phyloP scores from a whole-genome alignment of 1,284 basidiomycete genomes.

The Pascua sp. region DNA sequence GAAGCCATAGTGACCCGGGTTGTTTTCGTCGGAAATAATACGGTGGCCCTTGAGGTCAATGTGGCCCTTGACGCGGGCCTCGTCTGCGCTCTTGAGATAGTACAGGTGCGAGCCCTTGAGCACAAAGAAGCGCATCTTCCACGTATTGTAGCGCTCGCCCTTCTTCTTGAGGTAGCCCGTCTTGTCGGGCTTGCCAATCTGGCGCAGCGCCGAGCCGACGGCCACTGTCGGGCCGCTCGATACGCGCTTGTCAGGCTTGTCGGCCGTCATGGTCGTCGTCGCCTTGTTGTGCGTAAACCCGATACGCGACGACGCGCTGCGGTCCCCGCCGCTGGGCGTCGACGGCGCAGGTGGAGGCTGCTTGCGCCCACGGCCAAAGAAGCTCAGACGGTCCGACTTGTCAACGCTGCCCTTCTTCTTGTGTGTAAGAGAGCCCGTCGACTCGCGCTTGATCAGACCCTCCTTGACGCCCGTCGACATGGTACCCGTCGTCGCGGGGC shows the following conservation, averaged over 20 bases:
- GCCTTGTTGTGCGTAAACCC: conserved; percentile 14
- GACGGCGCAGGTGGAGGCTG: conserved; percentile 61
- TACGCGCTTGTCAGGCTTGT: conserved; percentile 39
- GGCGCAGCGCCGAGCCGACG: conserved; percentile 61
- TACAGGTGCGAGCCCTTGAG: conserved; percentile 90
- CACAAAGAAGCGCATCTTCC: conserved; percentile 92
- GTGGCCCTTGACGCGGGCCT: conserved; percentile 92
- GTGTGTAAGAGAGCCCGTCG: conserved; percentile 44
- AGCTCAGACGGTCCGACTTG: conserved; percentile 52
- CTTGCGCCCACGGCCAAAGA: conserved; percentile 74
- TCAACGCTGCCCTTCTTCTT: conserved; percentile 48
- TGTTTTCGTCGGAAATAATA: conserved; percentile 88
- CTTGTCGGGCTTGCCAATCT: conserved; percentile 84
- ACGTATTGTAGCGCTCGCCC: conserved; percentile 86
- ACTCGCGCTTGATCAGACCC: conserved; percentile 37
- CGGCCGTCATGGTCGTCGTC: conserved; percentile 15
- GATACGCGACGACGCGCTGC: conserved; percentile 24
- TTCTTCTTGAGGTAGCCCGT: conserved; percentile 94
- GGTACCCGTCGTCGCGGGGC: conserved; percentile 6
- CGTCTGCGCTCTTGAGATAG: conserved; percentile 70
- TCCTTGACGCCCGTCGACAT: conserved; percentile 3
- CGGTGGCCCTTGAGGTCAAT: conserved; percentile 90
- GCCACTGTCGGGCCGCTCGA: conserved; percentile 6
- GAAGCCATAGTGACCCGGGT: conserved; percentile 93
- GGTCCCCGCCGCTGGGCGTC: conserved; percentile 15